A percentile compares a stretch with the other conserved stretches of the same genome.
These are phyloP conservation scores for Hyphopichia buzzinii DNA, from an alignment of 1,139 yeast species.

Conservation along the genomic window DNA sequence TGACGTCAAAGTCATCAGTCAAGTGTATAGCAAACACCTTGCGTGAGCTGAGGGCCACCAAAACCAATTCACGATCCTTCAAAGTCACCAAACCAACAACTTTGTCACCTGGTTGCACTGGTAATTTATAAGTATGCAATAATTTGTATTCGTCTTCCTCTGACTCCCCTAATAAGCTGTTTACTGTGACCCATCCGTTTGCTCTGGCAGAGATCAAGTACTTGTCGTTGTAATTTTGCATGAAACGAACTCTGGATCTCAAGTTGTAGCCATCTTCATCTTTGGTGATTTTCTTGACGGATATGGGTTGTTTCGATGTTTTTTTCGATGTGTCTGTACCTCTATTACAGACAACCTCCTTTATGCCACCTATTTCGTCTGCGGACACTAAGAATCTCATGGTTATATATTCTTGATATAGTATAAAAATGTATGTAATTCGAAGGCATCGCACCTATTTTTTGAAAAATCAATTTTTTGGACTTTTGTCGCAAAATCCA, in stretches of 20 bases:
- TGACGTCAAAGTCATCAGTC: slow-evolving; percentile 26
- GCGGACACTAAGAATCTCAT: slow-evolving; percentile 57
- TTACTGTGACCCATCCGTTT: slow-evolving; percentile 42
- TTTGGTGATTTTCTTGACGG: slow-evolving; percentile 38
- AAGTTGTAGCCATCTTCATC: slow-evolving; percentile 27
- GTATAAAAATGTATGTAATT: too few species aligned
- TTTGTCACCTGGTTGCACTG: slow-evolving; percentile 21
- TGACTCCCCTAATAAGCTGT: slow-evolving; percentile 22
- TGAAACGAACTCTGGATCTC: slow-evolving; percentile 25
- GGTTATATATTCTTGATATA: too few species aligned
- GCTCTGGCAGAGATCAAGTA: slow-evolving; percentile 42
- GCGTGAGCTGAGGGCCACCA: slow-evolving; percentile 51
- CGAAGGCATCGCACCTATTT: neutral
- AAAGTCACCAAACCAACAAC: slow-evolving; percentile 34
- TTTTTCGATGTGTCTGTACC: slow-evolving; percentile 73
- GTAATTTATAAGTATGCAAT: slow-evolving; percentile 26
- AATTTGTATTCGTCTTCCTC: slow-evolving; percentile 20
- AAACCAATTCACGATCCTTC: slow-evolving; percentile 27
- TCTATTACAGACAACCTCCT: slow-evolving; percentile 53
- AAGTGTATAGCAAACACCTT: slow-evolving; percentile 42
- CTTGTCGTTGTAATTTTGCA: slow-evolving; percentile 28
- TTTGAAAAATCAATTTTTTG: neutral
- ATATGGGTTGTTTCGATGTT: slow-evolving; percentile 53
- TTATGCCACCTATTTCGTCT: slow-evolving; percentile 56
- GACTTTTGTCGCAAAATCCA: neutral